Conservation (phyloP, 2,329 filamentous ascomycete species). For the Sporothrix schenckii region DNA sequence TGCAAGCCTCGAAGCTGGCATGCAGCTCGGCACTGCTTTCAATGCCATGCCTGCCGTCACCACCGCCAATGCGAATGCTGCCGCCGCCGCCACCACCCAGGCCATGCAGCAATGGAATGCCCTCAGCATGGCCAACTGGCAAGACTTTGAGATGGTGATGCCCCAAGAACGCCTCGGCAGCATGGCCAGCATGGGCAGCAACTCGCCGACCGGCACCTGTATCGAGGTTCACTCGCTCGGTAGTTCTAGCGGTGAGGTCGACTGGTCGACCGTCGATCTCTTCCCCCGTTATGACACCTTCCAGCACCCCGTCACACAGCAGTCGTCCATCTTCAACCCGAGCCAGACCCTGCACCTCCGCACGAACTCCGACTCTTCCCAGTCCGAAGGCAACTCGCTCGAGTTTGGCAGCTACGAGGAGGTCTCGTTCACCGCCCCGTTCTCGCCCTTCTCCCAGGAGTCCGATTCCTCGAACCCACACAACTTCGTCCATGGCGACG, state of each 20-base stretch:
- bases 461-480: slow-evolving; percentile 69
- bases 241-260: slow-evolving; percentile 69
- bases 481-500: slow-evolving; percentile 64
- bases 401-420: slow-evolving; percentile 82
- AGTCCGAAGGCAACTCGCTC: slow-evolving; percentile 68
- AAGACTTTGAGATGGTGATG: slow-evolving; percentile 69
- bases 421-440: slow-evolving; percentile 62
- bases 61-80: slow-evolving; percentile 46
- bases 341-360: slow-evolving; percentile 86
- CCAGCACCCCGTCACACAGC: slow-evolving; percentile 54
- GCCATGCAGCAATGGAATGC: slow-evolving; percentile 59
- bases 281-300: slow-evolving; percentile 72
- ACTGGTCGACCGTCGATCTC: slow-evolving; percentile 78
- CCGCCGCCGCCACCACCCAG: slow-evolving; percentile 51
- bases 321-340: slow-evolving; percentile 82
- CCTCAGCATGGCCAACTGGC: slow-evolving; percentile 71
- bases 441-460: slow-evolving; percentile 78
- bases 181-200: slow-evolving; percentile 55
- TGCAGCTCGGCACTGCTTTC: slow-evolving; percentile 67
- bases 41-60: slow-evolving; percentile 60
- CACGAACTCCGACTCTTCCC: slow-evolving; percentile 82
- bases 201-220: slow-evolving; percentile 77
- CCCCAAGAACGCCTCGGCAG: slow-evolving; percentile 40
- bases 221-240: slow-evolving; percentile 82
- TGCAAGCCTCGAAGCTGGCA: slow-evolving; percentile 62